Percentiles rank a stretch among this genome's conserved stretches.
Evolutionary conservation across 2,329 filamentous ascomycete species (phyloP).

Genomic region (Curvularia lunata): DNA sequence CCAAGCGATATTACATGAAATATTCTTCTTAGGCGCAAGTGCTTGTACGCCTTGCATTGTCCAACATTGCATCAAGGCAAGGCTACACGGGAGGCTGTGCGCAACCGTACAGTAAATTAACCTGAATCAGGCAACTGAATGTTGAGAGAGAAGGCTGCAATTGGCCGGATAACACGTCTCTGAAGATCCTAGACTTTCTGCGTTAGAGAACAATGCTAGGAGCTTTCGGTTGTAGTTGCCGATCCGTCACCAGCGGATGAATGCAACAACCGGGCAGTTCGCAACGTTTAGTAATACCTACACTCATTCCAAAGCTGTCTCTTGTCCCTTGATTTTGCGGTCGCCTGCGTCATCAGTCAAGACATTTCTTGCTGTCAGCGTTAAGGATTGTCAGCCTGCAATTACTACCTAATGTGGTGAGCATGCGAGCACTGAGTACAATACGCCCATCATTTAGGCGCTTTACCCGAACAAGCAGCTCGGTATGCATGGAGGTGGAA

Average conservation of each 20-base stretch:
- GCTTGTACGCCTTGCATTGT: neutral
- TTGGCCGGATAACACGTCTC: constrained; percentile 20
- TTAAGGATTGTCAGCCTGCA: neutral
- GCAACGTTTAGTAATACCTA: neutral
- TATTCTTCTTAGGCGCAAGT: neutral
- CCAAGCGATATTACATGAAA: neutral
- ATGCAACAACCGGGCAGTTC: neutral
- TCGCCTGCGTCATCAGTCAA: neutral
- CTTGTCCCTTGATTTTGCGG: neutral
- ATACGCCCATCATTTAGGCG: constrained; percentile 6
- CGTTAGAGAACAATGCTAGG: constrained; percentile 12
- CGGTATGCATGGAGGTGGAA: constrained; percentile 16
- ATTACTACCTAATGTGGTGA: neutral
- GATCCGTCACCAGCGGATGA: constrained; percentile 9
- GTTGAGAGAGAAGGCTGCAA: neutral
- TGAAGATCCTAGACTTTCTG: constrained; percentile 20
- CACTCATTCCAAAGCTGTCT: too few species aligned
- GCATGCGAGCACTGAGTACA: constrained; percentile 2
- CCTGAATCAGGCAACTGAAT: constrained; percentile 22
- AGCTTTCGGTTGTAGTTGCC: constrained; percentile 3
- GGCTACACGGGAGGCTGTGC: constrained; percentile 2
- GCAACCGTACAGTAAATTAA: constrained; percentile 18
- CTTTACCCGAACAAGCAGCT: constrained; percentile 27
- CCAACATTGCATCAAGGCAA: neutral
- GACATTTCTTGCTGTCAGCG: neutral